Base-by-base conservation (phyloP, 805 yeast genomes). In the Zygosaccharomyces rouxii region DNA sequence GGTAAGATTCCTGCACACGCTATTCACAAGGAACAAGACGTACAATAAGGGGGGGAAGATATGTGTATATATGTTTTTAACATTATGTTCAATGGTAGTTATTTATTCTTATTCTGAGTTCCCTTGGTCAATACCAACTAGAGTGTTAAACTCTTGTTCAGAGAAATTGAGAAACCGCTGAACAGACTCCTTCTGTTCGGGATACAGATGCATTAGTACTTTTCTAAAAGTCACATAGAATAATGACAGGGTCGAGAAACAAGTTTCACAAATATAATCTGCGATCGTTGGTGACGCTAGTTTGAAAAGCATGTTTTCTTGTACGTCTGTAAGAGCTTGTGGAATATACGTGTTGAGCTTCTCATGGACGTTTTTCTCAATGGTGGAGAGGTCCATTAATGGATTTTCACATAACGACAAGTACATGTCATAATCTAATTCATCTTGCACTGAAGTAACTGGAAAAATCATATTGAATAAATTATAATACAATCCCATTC, bases 391-490 rank as follows among this genome's bases (percentile, higher is more conserved):
- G 6, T 71, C 66, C 33, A 74, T 75, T 22, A 68, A 56, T 22
- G 71, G 76, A 60, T 84, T 84, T 54, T 84, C 89, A 2, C 68
- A 66, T 14, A 84, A 74, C 1, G 90, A 84, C 49, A 79, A 71
- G 62, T 86, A 86, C 59, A 84, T 73, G 19, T 79, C 75, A 26
- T 78, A 79, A 46, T 84, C 77, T 23, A 81, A 80, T 45, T 80
- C 86, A 45, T 71, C 74, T 54, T 71, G 66, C 7, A 74, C 70
- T 28, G 72, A 70, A 19, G 69, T 74, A 16, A 83, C 64, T 11
- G 86, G 84, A 63, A 79, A 81, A n/a, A 86, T 82, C 84, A 85
- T 81, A 57, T 83, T 82, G 49, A 84, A 71, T 43, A 85, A 64
- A 59, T 83, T 85, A 60, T 74, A 79, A 55, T 77, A 80, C 47